Evolutionary conservation across 208 protist genomes (phyloP).

Genomic region (Wallacemonas collosoma): DNA sequence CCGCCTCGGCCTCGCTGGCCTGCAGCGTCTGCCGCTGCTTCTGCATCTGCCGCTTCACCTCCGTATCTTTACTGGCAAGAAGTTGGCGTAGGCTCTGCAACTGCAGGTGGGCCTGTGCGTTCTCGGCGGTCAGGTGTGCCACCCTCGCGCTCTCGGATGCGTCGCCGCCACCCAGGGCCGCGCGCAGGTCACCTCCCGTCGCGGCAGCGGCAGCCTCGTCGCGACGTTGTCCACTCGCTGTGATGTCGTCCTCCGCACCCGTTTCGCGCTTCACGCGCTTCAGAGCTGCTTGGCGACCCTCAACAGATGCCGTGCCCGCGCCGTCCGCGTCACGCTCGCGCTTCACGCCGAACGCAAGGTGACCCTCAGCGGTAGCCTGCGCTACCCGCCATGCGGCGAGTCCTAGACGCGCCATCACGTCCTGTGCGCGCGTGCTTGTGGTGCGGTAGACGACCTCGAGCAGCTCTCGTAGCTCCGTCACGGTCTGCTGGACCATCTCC

Average conservation of each 20-base stretch:
- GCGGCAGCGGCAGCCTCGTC: too few species aligned
- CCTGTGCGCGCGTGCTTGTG: background rate
- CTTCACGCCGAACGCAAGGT: slow-evolving; percentile 25
- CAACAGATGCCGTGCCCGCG: background rate
- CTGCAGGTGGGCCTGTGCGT: slow-evolving; percentile 28
- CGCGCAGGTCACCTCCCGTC: background rate
- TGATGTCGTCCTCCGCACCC: background rate
- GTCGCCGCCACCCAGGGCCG: slow-evolving; percentile 23
- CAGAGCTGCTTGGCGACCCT: background rate
- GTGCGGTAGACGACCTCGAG: slow-evolving; percentile 23
- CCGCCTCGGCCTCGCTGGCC: slow-evolving; percentile 39
- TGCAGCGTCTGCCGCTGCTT: slow-evolving; percentile 43
- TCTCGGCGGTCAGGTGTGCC: slow-evolving; percentile 33
- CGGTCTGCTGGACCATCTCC: slow-evolving; percentile 39
- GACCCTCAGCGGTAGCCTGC: slow-evolving; percentile 8
- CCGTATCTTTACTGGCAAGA: slow-evolving; percentile 59
- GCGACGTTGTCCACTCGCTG: too few species aligned
- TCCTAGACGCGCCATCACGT: background rate
- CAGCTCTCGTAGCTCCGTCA: slow-evolving; percentile 46
- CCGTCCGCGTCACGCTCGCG: slow-evolving; percentile 18
- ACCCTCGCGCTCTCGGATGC: slow-evolving; percentile 28
- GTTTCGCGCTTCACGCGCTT: background rate
- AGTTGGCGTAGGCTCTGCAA: slow-evolving; percentile 59
- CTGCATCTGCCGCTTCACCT: slow-evolving; percentile 50
- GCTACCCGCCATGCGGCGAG: slow-evolving; percentile 5